These are phyloP conservation scores for Carex cristatella DNA, from an alignment of 176 grass and related monocot species.

Conservation along the genomic window DNA sequence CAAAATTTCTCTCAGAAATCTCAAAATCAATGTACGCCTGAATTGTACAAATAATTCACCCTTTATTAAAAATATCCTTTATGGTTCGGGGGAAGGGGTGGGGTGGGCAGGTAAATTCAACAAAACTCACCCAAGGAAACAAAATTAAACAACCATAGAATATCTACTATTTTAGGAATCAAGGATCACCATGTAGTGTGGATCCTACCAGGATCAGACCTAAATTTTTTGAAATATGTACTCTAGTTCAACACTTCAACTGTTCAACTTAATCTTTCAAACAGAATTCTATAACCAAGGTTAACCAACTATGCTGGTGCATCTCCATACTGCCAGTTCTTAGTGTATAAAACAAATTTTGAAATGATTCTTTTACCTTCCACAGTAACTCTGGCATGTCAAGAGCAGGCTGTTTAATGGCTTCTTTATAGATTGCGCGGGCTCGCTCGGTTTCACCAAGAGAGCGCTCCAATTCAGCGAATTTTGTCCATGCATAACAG, in stretches of 20 bases:
- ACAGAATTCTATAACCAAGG: not conserved
- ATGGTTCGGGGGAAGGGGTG: not conserved
- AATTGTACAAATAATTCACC: not conserved
- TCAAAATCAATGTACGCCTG: conserved; percentile 89
- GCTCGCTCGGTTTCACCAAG: conserved; percentile 81
- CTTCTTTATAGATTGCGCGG: conserved; percentile 71
- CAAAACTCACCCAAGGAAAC: too few relatives aligned
- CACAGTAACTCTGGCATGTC: conserved; percentile 79
- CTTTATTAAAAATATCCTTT: not conserved
- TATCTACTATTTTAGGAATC: not conserved
- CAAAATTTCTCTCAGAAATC: conserved; percentile 66
- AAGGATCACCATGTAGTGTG: not conserved
- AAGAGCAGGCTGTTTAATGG: conserved; percentile 72
- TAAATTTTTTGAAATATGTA: too few relatives aligned
- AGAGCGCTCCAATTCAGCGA: conserved; percentile 65
- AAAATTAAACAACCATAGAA: not conserved
- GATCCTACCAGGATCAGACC: too few relatives aligned
- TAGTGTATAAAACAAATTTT: not conserved
- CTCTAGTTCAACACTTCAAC: not conserved
- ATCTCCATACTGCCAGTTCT: not conserved
- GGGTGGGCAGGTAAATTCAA: too few relatives aligned
- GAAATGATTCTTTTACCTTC: conserved; percentile 38
- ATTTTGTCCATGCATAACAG: conserved; percentile 91
- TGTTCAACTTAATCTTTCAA: not conserved
- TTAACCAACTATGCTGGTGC: not conserved